Evolutionary conservation across 2,329 filamentous ascomycete genomes (phyloP).

Genomic region (Monilinia aucupariae): DNA sequence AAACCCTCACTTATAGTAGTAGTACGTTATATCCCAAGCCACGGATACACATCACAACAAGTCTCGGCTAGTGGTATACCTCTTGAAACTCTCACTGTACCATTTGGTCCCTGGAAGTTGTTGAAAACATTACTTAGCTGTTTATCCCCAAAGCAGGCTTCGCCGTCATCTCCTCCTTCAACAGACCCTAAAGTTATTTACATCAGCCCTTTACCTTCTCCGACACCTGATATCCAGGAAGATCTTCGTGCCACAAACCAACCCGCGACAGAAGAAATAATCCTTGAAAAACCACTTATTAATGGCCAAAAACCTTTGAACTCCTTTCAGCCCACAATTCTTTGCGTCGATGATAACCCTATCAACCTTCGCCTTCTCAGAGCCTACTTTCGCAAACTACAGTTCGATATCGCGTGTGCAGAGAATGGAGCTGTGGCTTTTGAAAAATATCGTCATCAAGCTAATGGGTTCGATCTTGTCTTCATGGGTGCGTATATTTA

Average conservation of each 20-base stretch:
- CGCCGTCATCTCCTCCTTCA: not conserved
- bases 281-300: not conserved
- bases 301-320: not conserved
- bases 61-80: not conserved
- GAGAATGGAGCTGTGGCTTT: conserved; percentile 43
- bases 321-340: conserved; percentile 17
- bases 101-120: conserved; percentile 14
- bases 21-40: conserved; percentile 3
- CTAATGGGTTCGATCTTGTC: conserved; percentile 39
- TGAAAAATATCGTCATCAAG: conserved; percentile 28
- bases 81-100: conserved; percentile 12
- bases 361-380: conserved; percentile 37
- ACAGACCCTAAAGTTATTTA: not conserved
- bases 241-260: not conserved
- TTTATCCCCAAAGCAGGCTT: conserved; percentile 5
- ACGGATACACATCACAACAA: not conserved
- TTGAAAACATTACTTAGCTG: conserved; percentile 11
- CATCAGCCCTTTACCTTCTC: not conserved
- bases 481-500: conserved; percentile 41
- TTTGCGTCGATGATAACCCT: conserved; percentile 38
- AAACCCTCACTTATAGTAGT: conserved; percentile 11
- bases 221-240: not conserved
- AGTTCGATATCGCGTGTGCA: conserved; percentile 36
- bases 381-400: conserved; percentile 30
- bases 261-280: not conserved